A percentile compares a stretch with the other conserved stretches of the same genome.
Evolutionary conservation across 306 rosid species (phyloP).

Genomic region (Malus fusca): DNA sequence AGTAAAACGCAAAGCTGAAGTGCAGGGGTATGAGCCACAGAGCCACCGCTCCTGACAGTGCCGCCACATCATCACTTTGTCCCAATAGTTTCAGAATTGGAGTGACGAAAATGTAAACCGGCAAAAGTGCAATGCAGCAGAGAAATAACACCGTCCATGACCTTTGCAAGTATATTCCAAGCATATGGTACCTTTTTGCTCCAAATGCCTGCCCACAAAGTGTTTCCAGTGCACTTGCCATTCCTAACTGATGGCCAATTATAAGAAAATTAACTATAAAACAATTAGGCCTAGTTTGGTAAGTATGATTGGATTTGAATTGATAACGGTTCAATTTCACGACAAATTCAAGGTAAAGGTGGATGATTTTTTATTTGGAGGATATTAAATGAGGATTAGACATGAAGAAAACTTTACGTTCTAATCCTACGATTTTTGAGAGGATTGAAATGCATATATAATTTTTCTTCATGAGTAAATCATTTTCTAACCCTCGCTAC

Average conservation of each 20-base stretch:
- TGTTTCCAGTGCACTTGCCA: neutral
- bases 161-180: neutral
- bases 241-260: neutral
- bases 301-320: too few species aligned
- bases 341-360: too few species aligned
- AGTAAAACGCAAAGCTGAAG: slow-evolving; percentile 71
- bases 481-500: too few species aligned
- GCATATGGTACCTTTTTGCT: slow-evolving; percentile 3
- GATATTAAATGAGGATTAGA: too few species aligned
- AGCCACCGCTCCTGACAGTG: slow-evolving; percentile 33
- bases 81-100: neutral
- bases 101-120: neutral
- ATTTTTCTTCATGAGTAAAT: too few species aligned
- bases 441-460: too few species aligned
- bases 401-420: too few species aligned
- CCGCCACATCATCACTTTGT: neutral
- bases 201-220: neutral
- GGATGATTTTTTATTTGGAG: too few species aligned
- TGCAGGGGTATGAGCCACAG: slow-evolving; percentile 63
- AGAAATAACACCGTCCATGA: neutral
- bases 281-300: neutral
- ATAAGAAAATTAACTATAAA: neutral
- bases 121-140: neutral
- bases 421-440: too few species aligned
- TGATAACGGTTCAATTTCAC: too few species aligned